Evolutionary conservation across 768 basidiomycete genomes (phyloP).

Genomic region (Dioszegia crocea): DNA sequence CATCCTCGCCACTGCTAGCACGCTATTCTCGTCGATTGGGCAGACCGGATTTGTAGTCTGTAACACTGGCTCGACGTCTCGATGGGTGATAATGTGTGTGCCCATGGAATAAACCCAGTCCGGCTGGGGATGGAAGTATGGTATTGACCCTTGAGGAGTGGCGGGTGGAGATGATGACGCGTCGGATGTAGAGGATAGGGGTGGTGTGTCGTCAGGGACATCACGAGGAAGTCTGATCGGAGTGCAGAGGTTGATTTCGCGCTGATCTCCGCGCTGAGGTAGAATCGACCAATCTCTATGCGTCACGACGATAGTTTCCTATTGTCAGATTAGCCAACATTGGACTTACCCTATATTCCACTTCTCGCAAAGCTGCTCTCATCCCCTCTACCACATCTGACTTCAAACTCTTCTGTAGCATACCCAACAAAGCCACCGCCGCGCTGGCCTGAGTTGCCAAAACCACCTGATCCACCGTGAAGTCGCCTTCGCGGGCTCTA

Average conservation of each 20-base stretch:
- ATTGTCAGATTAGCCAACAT: neutral
- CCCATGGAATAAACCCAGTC: slow-evolving; percentile 60
- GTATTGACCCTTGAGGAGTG: neutral
- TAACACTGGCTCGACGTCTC: slow-evolving; percentile 53
- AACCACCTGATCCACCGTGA: slow-evolving; percentile 61
- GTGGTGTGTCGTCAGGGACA: neutral
- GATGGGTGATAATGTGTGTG: slow-evolving; percentile 58
- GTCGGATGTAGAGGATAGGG: slow-evolving; percentile 4
- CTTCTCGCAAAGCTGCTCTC: slow-evolving; percentile 52
- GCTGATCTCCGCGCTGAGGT: slow-evolving; percentile 57
- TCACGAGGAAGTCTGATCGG: slow-evolving; percentile 12
- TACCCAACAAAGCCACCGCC: slow-evolving; percentile 57
- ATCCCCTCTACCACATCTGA: slow-evolving; percentile 17
- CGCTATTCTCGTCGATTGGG: slow-evolving; percentile 53
- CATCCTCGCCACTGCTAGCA: slow-evolving; percentile 60
- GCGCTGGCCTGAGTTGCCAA: slow-evolving; percentile 71
- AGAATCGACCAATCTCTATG: slow-evolving; percentile 64
- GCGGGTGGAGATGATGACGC: neutral
- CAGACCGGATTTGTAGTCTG: slow-evolving; percentile 74
- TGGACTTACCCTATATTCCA: slow-evolving; percentile 49
- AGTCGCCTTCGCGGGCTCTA: slow-evolving; percentile 4
- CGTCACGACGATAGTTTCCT: slow-evolving; percentile 61
- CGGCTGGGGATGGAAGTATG: slow-evolving; percentile 19
- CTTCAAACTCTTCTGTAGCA: slow-evolving; percentile 20
- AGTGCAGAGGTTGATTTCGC: slow-evolving; percentile 64